Conservation (phyloP, 1,284 basidiomycete genomes). For the Mycena sp. region DNA sequence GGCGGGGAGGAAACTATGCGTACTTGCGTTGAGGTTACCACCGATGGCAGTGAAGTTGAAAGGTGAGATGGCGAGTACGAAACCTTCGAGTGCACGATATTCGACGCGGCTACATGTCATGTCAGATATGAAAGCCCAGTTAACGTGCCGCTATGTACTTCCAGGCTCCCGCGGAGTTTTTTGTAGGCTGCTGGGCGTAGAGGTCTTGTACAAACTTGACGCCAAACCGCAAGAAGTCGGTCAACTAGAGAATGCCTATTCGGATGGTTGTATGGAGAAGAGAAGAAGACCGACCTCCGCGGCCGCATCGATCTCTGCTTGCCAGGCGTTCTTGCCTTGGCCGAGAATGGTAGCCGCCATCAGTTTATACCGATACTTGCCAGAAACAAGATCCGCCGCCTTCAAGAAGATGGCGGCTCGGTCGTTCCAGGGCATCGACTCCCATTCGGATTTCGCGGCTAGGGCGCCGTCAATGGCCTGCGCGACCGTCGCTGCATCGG, state of each 20-base stretch:
- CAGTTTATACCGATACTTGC: constrained; percentile 94
- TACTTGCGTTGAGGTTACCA: constrained; percentile 86
- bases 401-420: constrained; percentile 98
- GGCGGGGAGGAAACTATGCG: constrained; percentile 34
- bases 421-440: constrained; percentile 95
- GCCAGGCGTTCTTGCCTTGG: constrained; percentile 99
- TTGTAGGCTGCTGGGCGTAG: constrained; percentile 89
- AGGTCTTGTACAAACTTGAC: constrained; percentile 97
- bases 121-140: constrained; percentile 12
- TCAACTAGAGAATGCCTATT: constrained; percentile 61
- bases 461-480: constrained; percentile 91
- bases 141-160: constrained; percentile 70
- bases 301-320: constrained; percentile 99
- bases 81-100: constrained; percentile 96
- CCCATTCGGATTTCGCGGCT: constrained; percentile 89
- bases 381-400: constrained; percentile 92
- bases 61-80: constrained; percentile 96
- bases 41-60: constrained; percentile 99
- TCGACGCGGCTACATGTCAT: constrained; percentile 80
- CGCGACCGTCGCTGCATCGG: constrained; percentile 79
- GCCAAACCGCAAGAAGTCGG: constrained; percentile 96
- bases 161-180: constrained; percentile 91
- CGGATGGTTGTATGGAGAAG: constrained; percentile 4
- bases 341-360: constrained; percentile 98
- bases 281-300: constrained; percentile 77